Percentiles rank a stretch among this genome's conserved stretches.
These are phyloP conservation scores for Phalaenopsis equestris DNA, from an alignment of 106 monocot species.

Conservation along the genomic window DNA sequence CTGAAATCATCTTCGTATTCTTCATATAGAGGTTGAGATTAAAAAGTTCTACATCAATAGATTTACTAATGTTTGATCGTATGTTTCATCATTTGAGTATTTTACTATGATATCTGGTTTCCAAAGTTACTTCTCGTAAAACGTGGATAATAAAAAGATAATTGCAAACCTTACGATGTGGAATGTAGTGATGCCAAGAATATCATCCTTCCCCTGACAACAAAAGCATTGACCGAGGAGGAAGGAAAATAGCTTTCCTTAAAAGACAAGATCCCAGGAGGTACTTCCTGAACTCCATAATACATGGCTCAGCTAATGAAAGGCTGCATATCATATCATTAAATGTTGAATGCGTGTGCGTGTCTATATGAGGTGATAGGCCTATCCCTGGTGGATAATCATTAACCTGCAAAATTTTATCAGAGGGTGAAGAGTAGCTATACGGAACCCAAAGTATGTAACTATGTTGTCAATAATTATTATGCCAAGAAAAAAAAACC, in stretches of 20 bases:
- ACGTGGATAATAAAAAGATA: background rate
- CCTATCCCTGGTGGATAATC: constrained; percentile 91
- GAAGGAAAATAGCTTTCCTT: constrained; percentile 79
- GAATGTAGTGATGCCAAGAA: constrained; percentile 99
- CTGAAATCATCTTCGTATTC: too few species aligned
- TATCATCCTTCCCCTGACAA: constrained; percentile 94
- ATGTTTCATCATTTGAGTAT: background rate
- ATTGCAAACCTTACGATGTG: constrained; percentile 84
- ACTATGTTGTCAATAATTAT: background rate
- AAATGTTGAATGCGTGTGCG: constrained; percentile 97
- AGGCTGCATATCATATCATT: constrained; percentile 80
- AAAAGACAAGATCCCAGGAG: constrained; percentile 6
- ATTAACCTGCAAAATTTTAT: constrained; percentile 61
- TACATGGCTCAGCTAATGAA: constrained; percentile 71
- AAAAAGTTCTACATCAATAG: background rate
- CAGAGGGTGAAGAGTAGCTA: background rate
- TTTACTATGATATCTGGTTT: background rate
- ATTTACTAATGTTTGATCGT: background rate
- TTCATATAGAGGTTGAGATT: too few species aligned
- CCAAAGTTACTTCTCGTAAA: background rate
- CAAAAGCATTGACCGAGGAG: constrained; percentile 87
- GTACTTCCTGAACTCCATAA: constrained; percentile 66
- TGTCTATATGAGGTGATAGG: constrained; percentile 91
- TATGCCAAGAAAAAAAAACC: background rate
- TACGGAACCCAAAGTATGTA: background rate